A percentile compares a stretch with the other conserved stretches of the same genome.
Evolutionary conservation across 1,284 basidiomycete genomes (phyloP).

Genomic region (Fistulinella staudtii): DNA sequence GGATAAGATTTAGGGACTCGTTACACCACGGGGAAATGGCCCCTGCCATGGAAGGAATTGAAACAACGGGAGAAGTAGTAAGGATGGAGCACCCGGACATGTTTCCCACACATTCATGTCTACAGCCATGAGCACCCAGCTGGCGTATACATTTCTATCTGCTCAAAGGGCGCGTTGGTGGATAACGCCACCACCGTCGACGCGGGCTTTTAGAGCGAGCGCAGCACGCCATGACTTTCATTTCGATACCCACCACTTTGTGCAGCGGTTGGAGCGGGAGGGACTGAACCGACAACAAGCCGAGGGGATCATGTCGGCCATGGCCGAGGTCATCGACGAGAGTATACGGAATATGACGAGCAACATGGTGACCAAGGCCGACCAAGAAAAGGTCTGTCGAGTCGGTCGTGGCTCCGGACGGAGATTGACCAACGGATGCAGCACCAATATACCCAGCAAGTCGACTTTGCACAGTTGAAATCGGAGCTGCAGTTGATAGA

Average conservation of each 20-base stretch:
- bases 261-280: conserved; percentile 82
- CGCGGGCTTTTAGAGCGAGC: conserved; percentile 25
- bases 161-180: conserved; percentile 3
- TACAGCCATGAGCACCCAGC: conserved; percentile 2
- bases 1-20: too few species aligned
- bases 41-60: too few species aligned
- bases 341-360: conserved; percentile 90
- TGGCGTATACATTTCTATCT: conserved; percentile 6
- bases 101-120: conserved; percentile 20
- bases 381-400: conserved; percentile 83
- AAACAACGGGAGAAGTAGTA: too few species aligned
- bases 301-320: conserved; percentile 91
- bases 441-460: conserved; percentile 94
- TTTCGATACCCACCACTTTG: conserved; percentile 94
- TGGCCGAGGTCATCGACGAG: conserved; percentile 95
- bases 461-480: conserved; percentile 96
- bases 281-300: conserved; percentile 86
- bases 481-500: conserved; percentile 95
- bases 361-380: conserved; percentile 90
- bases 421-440: conserved; percentile 31
- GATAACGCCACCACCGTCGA: not conserved
- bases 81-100: not conserved
- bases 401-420: not conserved
- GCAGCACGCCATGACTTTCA: conserved; percentile 51
- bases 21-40: too few species aligned